A percentile compares a stretch with the other conserved stretches of the same genome.
phyloP scores from a whole-genome alignment of 1,139 yeast genomes.

The Citeromyces hawaiiensis region DNA sequence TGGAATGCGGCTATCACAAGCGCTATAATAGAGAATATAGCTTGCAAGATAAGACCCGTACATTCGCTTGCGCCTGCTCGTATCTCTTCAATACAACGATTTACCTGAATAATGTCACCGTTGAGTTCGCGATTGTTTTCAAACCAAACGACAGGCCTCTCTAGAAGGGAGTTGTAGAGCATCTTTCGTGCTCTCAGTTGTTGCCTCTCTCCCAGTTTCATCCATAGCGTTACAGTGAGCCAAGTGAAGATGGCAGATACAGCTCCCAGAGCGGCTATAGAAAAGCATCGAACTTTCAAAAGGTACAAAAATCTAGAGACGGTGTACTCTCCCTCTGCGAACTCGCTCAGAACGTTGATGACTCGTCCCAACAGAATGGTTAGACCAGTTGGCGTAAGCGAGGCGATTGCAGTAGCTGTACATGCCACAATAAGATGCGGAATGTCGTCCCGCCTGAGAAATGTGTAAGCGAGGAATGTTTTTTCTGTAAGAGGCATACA shows the following conservation, averaged over 20 bases:
- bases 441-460: constrained; percentile 2
- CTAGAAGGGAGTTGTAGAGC: constrained; percentile 25
- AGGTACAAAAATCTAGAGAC: constrained; percentile 10
- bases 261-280: constrained; percentile 44
- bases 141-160: constrained; percentile 38
- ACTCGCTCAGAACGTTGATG: constrained; percentile 1
- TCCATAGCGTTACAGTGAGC: constrained; percentile 49
- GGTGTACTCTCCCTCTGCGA: not conserved
- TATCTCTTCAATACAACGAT: constrained; percentile 70
- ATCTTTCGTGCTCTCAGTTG: constrained; percentile 39
- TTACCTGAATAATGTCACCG: constrained; percentile 54
- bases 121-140: constrained; percentile 38
- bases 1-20: constrained; percentile 55
- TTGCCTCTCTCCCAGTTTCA: constrained; percentile 61
- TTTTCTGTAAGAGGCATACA: not conserved
- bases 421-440: constrained; percentile 1
- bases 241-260: constrained; percentile 37
- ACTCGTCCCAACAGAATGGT: constrained; percentile 3
- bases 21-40: constrained; percentile 36
- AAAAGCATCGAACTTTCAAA: constrained; percentile 33
- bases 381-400: constrained; percentile 2
- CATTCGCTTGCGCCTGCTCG: constrained; percentile 61
- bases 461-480: constrained; percentile 2
- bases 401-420: not conserved
- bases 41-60: constrained; percentile 41